These are phyloP conservation scores for Neonectria magnoliae DNA, from an alignment of 2,329 filamentous ascomycete species.

Conservation along the genomic window DNA sequence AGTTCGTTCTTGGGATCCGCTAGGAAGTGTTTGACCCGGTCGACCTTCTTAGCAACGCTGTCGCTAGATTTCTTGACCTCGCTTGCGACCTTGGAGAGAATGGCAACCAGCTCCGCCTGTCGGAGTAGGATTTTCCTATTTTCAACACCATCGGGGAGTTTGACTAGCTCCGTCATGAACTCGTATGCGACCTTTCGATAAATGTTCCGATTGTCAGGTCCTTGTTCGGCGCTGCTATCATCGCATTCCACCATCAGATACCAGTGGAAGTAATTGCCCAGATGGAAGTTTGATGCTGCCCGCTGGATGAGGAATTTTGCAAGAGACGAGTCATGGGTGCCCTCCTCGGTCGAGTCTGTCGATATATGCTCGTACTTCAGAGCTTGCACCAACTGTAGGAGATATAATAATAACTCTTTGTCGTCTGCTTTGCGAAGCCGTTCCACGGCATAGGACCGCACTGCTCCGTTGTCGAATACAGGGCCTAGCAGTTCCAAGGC, in stretches of 20 bases:
- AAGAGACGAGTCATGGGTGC: constrained; percentile 80
- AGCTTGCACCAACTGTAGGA: constrained; percentile 94
- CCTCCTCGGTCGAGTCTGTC: constrained; percentile 64
- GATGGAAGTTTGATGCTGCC: constrained; percentile 85
- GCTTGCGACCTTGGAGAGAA: constrained; percentile 87
- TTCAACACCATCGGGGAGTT: constrained; percentile 74
- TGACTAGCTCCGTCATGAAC: constrained; percentile 90
- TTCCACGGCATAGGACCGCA: constrained; percentile 93
- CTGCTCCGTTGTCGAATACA: constrained; percentile 86
- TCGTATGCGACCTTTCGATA: constrained; percentile 95
- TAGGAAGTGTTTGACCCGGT: constrained; percentile 84
- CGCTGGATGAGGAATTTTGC: constrained; percentile 89
- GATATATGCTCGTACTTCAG: constrained; percentile 90
- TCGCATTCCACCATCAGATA: constrained; percentile 98
- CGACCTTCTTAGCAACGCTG: constrained; percentile 81
- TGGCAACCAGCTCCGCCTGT: constrained; percentile 88
- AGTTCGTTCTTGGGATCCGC: constrained; percentile 93
- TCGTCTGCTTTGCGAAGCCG: constrained; percentile 92
- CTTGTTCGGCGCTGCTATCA: constrained; percentile 80
- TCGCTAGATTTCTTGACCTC: constrained; percentile 86
- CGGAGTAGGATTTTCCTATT: constrained; percentile 80
- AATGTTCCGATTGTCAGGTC: constrained; percentile 79
- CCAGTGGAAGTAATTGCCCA: constrained; percentile 98
- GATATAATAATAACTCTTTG: constrained; percentile 87
- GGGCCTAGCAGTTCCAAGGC: constrained; percentile 93